These are phyloP conservation scores for Plasmodium blacklocki DNA, from an alignment of 169 alveolate genomes.

Conservation along the genomic window DNA sequence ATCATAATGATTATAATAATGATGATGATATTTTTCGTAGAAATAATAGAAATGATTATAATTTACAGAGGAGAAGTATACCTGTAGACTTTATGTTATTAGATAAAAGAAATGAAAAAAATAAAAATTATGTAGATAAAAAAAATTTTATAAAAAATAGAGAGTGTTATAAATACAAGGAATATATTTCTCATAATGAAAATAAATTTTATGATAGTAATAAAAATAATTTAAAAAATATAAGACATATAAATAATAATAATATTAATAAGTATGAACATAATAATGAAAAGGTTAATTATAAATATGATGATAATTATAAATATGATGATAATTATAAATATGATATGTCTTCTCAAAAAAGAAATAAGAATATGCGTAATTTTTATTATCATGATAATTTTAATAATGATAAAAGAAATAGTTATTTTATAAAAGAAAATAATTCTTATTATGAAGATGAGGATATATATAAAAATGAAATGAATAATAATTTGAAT, in stretches of 20 bases:
- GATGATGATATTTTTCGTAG: background rate
- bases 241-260: too few relatives aligned
- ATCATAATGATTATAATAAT: background rate
- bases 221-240: too few relatives aligned
- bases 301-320: too few relatives aligned
- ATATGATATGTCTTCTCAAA: too few relatives aligned
- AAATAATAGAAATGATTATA: background rate
- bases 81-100: conserved; percentile 32
- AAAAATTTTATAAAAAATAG: too few relatives aligned
- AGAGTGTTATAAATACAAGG: too few relatives aligned
- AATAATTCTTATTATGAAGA: background rate
- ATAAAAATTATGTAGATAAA: background rate
- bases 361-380: background rate
- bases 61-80: conserved; percentile 45
- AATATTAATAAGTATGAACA: too few relatives aligned
- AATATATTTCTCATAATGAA: too few relatives aligned
- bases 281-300: too few relatives aligned
- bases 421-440: background rate
- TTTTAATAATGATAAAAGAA: background rate
- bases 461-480: background rate
- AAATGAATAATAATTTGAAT: background rate
- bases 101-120: background rate
- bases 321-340: too few relatives aligned
- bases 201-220: too few relatives aligned
- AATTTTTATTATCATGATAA: background rate